These are phyloP conservation scores for Paracamarosporium sp. DNA, from an alignment of 2,329 filamentous ascomycete species.

Conservation along the genomic window DNA sequence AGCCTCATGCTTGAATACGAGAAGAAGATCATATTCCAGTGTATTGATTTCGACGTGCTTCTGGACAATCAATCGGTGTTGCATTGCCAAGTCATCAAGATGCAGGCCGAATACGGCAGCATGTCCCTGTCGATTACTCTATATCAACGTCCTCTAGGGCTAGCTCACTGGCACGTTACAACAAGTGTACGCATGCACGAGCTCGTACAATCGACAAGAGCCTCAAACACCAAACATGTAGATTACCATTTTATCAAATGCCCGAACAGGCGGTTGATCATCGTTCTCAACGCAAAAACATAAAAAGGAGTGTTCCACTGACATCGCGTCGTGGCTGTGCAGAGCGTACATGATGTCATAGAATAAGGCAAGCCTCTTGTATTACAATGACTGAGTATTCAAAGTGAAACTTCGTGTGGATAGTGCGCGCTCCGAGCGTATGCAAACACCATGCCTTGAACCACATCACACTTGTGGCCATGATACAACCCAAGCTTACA, in stretches of 20 bases:
- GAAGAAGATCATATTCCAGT: no score
- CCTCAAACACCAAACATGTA: no score
- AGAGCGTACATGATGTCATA: background rate
- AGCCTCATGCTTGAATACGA: background rate
- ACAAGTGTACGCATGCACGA: no score
- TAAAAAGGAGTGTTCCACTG: background rate
- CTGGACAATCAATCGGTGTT: background rate
- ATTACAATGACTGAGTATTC: conserved; percentile 1
- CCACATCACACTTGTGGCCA: background rate
- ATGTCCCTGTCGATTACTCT: no score
- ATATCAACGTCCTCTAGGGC: background rate
- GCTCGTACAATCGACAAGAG: no score
- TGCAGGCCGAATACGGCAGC: background rate
- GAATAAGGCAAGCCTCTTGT: background rate
- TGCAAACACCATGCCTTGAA: background rate
- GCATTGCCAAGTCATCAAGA: background rate
- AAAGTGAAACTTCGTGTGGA: background rate
- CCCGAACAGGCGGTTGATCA: no score
- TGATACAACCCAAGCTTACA: background rate
- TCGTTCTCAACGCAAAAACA: background rate
- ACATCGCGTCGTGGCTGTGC: background rate
- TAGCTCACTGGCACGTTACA: no score
- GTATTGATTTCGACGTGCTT: background rate
- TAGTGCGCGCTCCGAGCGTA: background rate
- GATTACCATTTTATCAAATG: no score